Conservation (phyloP, 2,329 filamentous ascomycete genomes). For the Paracamarosporium sp. region DNA sequence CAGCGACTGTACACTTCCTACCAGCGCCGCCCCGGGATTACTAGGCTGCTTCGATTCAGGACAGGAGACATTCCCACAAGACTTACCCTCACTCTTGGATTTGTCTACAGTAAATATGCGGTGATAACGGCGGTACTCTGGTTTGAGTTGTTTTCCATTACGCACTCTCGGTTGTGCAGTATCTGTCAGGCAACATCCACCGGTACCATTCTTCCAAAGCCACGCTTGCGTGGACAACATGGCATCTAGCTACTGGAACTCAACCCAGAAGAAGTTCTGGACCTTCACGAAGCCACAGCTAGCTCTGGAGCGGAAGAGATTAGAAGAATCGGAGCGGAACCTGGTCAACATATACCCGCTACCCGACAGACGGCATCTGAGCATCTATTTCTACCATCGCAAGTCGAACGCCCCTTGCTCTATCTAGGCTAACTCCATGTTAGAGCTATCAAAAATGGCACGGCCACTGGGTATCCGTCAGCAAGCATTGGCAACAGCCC, state of each 20-base stretch:
- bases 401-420: constrained; percentile 40
- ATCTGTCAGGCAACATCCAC: neutral
- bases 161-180: neutral
- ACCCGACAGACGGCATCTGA: constrained; percentile 80
- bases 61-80: neutral
- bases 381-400: constrained; percentile 94
- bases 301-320: constrained; percentile 73
- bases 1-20: too few relatives aligned
- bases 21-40: neutral
- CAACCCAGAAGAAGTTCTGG: constrained; percentile 89
- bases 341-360: constrained; percentile 81
- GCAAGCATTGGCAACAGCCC: constrained; percentile 91
- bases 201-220: neutral
- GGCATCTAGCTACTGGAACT: constrained; percentile 97
- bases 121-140: neutral
- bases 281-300: constrained; percentile 86
- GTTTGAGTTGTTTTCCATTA: neutral
- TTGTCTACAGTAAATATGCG: neutral
- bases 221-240: constrained; percentile 56
- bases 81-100: neutral
- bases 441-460: constrained; percentile 78
- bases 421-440: neutral
- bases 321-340: constrained; percentile 77
- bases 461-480: constrained; percentile 86
- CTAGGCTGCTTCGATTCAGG: neutral